Conservation (phyloP, 495 filamentous ascomycete genomes). For the Daldinia decipiens region DNA sequence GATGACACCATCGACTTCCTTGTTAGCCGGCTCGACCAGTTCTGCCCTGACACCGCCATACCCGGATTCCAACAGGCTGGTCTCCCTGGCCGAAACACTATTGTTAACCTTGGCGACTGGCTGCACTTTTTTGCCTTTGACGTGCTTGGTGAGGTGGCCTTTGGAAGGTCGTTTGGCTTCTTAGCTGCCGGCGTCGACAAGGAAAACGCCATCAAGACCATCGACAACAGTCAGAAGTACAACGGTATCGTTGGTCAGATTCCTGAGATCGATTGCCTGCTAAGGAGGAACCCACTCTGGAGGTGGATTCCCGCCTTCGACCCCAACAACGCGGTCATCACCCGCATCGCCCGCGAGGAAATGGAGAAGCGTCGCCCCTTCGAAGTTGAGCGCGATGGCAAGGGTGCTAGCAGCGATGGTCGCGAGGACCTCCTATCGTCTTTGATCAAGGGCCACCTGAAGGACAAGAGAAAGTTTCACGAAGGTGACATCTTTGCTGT, state of each 20-base stretch:
- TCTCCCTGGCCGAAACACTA: constrained; percentile 37
- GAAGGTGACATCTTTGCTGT: constrained; percentile 66
- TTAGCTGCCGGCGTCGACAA: constrained; percentile 67
- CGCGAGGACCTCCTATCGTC: constrained; percentile 61
- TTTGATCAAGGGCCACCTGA: constrained; percentile 58
- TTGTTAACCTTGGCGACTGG: constrained; percentile 62
- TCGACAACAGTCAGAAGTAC: constrained; percentile 64
- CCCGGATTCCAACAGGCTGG: constrained; percentile 41
- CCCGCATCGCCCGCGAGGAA: constrained; percentile 61
- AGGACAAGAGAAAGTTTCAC: constrained; percentile 57
- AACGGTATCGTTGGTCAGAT: constrained; percentile 65
- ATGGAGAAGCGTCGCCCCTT: constrained; percentile 58
- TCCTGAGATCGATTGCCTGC: constrained; percentile 58
- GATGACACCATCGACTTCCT: constrained; percentile 60
- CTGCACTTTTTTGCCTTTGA: constrained; percentile 68
- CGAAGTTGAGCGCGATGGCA: constrained; percentile 54
- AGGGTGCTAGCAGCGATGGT: constrained; percentile 53
- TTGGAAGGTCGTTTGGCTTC: constrained; percentile 72
- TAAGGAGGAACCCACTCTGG: constrained; percentile 62
- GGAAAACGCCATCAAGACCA: constrained; percentile 63
- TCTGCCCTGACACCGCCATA: constrained; percentile 44
- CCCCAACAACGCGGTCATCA: constrained; percentile 61
- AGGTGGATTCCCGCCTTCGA: constrained; percentile 58
- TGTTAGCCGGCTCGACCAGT: constrained; percentile 52
- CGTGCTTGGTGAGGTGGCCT: constrained; percentile 70